Evolutionary conservation across 2,329 filamentous ascomycete species (phyloP), one percentile per base, ranked within the genome.

Genomic region (Trichoderma afroharzianum): DNA sequence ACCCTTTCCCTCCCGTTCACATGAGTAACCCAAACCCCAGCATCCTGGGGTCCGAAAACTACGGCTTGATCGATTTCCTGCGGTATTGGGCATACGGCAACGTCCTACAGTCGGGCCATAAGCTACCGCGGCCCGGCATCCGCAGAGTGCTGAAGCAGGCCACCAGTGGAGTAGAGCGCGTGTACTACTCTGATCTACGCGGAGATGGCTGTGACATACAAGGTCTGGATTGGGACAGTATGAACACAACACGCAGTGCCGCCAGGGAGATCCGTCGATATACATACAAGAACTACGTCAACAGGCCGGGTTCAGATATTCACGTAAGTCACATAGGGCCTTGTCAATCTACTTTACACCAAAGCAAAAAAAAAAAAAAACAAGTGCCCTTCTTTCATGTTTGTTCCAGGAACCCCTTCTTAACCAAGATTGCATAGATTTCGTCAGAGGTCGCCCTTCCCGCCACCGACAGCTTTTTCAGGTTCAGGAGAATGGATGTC

Each of bases 271-370:
- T 82, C 68, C 84, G 89, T 24, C 74, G 78, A 55, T 72, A 78
- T 15, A 86, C 83, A 1, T 91, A 90, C 75, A 83, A 78, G 66
- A 91, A 91, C 75, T 90, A 90, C 73, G 84, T 85, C 33, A 91
- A 89, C 76, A 78, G 82, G n/a, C 68, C 73, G 3, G 80, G 81
- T 4, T 85, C 86, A 14, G 86, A 88, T 73, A 86, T 84, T 59
- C 55, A 39, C 21, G 50, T 33, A 55, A 64, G 58, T 70, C 11
- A 53, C 47, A 21, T 5, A 12, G 50, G 50, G 21, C 5, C n/a
- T 33, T 53, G 5, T 50, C 18, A 18, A 14, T 63, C 12, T 30
- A 26, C 21, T 47, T 28, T 30, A 18, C 39, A 50, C 18, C 59
- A 21, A 24, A 26, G 24, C 24, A 9, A 3, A 24, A 28, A 43